Conservation (phyloP, 148 eudicot species). For the Salicornia ramosissima region DNA sequence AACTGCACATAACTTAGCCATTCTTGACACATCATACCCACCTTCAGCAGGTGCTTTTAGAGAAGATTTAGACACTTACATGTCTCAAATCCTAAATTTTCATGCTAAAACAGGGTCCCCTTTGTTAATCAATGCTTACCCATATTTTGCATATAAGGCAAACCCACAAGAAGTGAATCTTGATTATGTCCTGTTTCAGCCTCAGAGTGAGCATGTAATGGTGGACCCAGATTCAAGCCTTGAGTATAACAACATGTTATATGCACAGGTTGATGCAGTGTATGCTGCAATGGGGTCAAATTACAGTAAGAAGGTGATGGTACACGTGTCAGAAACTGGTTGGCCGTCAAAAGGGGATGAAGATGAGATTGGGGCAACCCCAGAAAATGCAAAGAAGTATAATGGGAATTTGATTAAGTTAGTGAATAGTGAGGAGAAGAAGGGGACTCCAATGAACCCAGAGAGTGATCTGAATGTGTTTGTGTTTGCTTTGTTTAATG, state of each 20-base stretch:
- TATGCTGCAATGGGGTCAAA: slow-evolving; percentile 48
- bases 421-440: slow-evolving; percentile 30
- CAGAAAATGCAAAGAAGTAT: slow-evolving; percentile 82
- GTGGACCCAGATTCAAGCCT: slow-evolving; percentile 53
- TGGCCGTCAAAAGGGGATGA: slow-evolving; percentile 93
- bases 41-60: slow-evolving; percentile 69
- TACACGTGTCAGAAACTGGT: slow-evolving; percentile 85
- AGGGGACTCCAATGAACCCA: slow-evolving; percentile 75
- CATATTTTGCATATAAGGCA: slow-evolving; percentile 76
- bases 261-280: slow-evolving; percentile 91
- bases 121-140: slow-evolving; percentile 79
- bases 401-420: slow-evolving; percentile 69
- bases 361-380: slow-evolving; percentile 71
- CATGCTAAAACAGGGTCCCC: slow-evolving; percentile 61
- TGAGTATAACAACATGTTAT: slow-evolving; percentile 76
- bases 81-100: slow-evolving; percentile 59
- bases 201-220: slow-evolving; percentile 34
- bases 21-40: slow-evolving; percentile 68
- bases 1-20: slow-evolving; percentile 63
- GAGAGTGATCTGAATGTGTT: slow-evolving; percentile 52
- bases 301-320: slow-evolving; percentile 44
- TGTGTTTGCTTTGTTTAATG: slow-evolving; percentile 82
- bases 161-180: slow-evolving; percentile 54
- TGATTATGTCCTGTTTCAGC: slow-evolving; percentile 65
- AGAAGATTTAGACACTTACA: slow-evolving; percentile 34